Percentiles rank a stretch among this genome's conserved stretches.
These are phyloP conservation scores for Monsonia emarginata DNA, from an alignment of 441 rosid genomes.

Conservation along the genomic window DNA sequence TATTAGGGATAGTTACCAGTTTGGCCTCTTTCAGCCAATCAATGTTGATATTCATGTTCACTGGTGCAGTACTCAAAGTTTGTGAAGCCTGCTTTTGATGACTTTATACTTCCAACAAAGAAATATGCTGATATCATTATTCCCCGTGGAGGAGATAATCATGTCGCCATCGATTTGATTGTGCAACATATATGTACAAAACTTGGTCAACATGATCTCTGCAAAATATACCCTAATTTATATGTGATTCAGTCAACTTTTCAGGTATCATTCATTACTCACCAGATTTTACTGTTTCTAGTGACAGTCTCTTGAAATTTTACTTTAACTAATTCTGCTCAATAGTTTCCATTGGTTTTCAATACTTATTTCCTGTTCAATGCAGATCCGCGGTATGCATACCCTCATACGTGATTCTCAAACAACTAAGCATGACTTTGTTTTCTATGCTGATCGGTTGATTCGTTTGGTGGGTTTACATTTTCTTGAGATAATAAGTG, in stretches of 20 bases:
- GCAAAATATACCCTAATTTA: slow-evolving; percentile 90
- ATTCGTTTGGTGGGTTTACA: slow-evolving; percentile 70
- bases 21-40: not conserved
- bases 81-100: slow-evolving; percentile 97
- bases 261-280: slow-evolving; percentile 49
- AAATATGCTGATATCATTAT: slow-evolving; percentile 92
- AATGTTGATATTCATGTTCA: slow-evolving; percentile 14
- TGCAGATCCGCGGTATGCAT: slow-evolving; percentile 98
- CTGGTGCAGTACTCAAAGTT: slow-evolving; percentile 88
- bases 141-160: slow-evolving; percentile 98
- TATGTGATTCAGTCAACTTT: slow-evolving; percentile 90
- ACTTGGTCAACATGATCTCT: slow-evolving; percentile 93
- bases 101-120: slow-evolving; percentile 92
- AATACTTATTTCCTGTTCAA: slow-evolving; percentile 10
- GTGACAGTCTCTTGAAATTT: not conserved
- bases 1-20: not conserved
- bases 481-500: not conserved
- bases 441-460: slow-evolving; percentile 84
- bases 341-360: not conserved
- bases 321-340: not conserved
- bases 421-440: slow-evolving; percentile 89
- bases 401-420: slow-evolving; percentile 90
- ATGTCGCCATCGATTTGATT: slow-evolving; percentile 90
- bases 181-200: slow-evolving; percentile 93
- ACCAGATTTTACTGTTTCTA: no score